These are phyloP conservation scores for Jamesozyma hellenica DNA, from an alignment of 805 yeast genomes.

Conservation along the genomic window DNA sequence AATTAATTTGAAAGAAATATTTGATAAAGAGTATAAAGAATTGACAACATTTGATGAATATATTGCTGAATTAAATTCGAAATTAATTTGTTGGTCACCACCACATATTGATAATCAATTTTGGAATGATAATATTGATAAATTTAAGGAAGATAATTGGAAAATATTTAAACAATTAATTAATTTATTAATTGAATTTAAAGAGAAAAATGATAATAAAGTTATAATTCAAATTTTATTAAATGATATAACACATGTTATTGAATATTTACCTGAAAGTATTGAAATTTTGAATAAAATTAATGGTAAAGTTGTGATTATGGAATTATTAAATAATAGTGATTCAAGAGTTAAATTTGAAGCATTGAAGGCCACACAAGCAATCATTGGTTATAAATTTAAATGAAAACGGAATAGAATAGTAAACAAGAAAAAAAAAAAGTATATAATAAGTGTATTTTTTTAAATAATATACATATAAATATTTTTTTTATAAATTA, in stretches of 20 bases:
- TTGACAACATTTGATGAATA: conserved; percentile 92
- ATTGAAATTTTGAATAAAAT: conserved; percentile 41
- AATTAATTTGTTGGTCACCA: conserved; percentile 78
- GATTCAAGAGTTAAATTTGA: conserved; percentile 88
- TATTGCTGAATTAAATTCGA: conserved; percentile 69
- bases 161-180: conserved; percentile 57
- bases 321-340: conserved; percentile 70
- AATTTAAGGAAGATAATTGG: conserved; percentile 73
- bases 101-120: conserved; percentile 82
- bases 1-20: conserved; percentile 42
- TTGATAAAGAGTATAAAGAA: conserved; percentile 62
- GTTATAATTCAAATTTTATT: conserved; percentile 49
- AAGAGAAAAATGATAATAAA: conserved; percentile 26
- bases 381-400: conserved; percentile 76
- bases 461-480: too few species aligned
- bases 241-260: conserved; percentile 54
- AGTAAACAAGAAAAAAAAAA: too few species aligned
- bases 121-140: conserved; percentile 73
- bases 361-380: conserved; percentile 92
- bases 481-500: too few species aligned
- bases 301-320: conserved; percentile 67
- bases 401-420: conserved; percentile 3
- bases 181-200: conserved; percentile 35
- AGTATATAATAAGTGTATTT: not conserved
- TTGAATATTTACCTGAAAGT: conserved; percentile 47